These are phyloP conservation scores for Tephrocybe sp. DNA, from an alignment of 768 basidiomycete genomes.

Conservation along the genomic window DNA sequence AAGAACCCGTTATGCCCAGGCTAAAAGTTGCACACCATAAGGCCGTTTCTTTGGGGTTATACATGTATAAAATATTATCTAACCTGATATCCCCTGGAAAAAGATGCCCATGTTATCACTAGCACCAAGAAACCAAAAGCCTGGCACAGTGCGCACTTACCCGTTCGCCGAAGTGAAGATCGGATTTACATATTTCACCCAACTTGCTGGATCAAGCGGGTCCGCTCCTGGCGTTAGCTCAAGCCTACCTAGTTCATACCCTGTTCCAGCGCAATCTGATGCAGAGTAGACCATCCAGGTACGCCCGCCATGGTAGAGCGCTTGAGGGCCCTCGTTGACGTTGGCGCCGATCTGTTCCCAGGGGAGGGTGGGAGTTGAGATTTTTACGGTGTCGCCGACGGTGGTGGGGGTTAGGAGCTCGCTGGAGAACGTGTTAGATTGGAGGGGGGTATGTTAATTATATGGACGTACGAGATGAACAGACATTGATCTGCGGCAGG, in stretches of 20 bases:
- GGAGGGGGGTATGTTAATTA: too few relatives aligned
- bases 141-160: constrained; percentile 14
- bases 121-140: too few relatives aligned
- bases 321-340: constrained; percentile 35
- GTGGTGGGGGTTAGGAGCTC: constrained; percentile 31
- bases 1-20: constrained; percentile 38
- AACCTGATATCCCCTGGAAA: constrained; percentile 19
- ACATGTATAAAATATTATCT: too few relatives aligned
- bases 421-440: too few relatives aligned
- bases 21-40: constrained; percentile 16
- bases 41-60: too few relatives aligned
- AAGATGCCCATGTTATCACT: background rate
- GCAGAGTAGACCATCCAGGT: constrained; percentile 33
- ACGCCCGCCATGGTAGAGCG: constrained; percentile 29
- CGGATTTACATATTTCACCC: constrained; percentile 29
- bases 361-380: constrained; percentile 29
- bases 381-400: constrained; percentile 30
- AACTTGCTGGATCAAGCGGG: constrained; percentile 28
- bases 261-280: constrained; percentile 31
- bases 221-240: constrained; percentile 32
- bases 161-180: constrained; percentile 32
- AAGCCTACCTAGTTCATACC: constrained; percentile 29
- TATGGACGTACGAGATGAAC: constrained; percentile 25
- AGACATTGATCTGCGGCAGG: constrained; percentile 30
- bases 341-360: constrained; percentile 33